A percentile compares a stretch with the other conserved stretches of the same genome.
Evolutionary conservation across 495 filamentous ascomycete genomes (phyloP).

Genomic region (Xylaria intraflava): DNA sequence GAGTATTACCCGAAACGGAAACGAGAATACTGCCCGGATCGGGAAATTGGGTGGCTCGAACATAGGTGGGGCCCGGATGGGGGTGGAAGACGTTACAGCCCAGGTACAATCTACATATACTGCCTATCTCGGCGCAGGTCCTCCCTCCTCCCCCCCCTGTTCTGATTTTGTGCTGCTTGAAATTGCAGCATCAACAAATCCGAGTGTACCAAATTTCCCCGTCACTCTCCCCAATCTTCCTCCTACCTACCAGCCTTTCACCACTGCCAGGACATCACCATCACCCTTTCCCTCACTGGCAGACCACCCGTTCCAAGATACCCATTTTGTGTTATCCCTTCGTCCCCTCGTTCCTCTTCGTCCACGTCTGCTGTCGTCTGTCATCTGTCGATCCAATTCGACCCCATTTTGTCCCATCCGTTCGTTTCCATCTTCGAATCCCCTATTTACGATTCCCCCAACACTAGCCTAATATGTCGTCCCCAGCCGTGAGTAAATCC

Average conservation of each 20-base stretch:
- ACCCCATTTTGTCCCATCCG: conserved; percentile 9
- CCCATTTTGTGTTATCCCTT: conserved; percentile 9
- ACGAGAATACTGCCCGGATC: too few relatives aligned
- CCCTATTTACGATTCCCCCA: conserved; percentile 18
- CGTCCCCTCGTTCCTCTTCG: background rate
- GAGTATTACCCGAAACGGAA: too few relatives aligned
- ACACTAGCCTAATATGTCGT: conserved; percentile 32
- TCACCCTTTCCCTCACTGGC: conserved; percentile 1
- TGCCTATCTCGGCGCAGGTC: background rate
- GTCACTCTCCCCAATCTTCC: conserved; percentile 8
- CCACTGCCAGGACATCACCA: conserved; percentile 7
- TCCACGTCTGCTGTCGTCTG: background rate
- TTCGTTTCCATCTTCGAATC: conserved; percentile 14
- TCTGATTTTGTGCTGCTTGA: conserved; percentile 9
- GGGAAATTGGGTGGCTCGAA: too few relatives aligned
- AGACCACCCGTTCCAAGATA: conserved; percentile 9
- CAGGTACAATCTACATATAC: background rate
- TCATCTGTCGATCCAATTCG: conserved; percentile 19
- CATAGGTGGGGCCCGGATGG: too few relatives aligned
- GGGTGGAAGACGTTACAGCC: too few relatives aligned
- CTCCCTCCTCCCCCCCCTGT: conserved; percentile 2
- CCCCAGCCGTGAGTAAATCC: conserved; percentile 32
- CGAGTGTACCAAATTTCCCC: conserved; percentile 8
- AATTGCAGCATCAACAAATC: conserved; percentile 12
- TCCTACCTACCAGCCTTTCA: conserved; percentile 6